Percentiles rank a stretch among this genome's conserved stretches.
Conservation (phyloP, 129 eudicot genomes). For the Scalesia atractyloides region DNA sequence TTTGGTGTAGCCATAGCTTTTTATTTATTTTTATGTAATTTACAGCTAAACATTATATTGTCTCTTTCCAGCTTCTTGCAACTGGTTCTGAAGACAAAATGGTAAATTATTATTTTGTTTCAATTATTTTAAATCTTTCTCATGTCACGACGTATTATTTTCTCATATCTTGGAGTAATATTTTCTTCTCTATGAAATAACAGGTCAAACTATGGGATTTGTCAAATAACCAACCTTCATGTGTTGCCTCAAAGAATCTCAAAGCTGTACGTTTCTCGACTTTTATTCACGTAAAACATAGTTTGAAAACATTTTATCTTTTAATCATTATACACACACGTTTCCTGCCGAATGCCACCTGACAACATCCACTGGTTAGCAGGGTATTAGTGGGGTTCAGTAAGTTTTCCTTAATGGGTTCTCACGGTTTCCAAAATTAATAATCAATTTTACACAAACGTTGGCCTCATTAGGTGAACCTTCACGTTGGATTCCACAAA, state of each 20-base stretch:
- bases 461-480: not conserved
- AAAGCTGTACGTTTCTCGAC: conserved; percentile 68
- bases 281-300: not conserved
- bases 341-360: no score
- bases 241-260: conserved; percentile 73
- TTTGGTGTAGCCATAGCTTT: not conserved
- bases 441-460: not conserved
- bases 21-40: not conserved
- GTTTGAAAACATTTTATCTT: conserved; percentile 8
- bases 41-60: conserved; percentile 17
- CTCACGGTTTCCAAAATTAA: not conserved
- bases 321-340: not conserved
- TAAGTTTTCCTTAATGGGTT: not conserved
- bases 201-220: conserved; percentile 94
- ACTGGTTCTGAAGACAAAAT: conserved; percentile 92
- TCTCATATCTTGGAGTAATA: not conserved
- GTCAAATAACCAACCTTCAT: conserved; percentile 76
- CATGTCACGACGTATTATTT: not conserved
- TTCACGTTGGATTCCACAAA: not conserved
- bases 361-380: no score
- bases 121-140: not conserved
- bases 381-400: not conserved
- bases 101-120: conserved; percentile 41
- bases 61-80: conserved; percentile 75
- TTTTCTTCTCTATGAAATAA: conserved; percentile 13